Evolutionary conservation across 1,284 basidiomycete species (phyloP).

Genomic region (Sporisorium scitamineum): DNA sequence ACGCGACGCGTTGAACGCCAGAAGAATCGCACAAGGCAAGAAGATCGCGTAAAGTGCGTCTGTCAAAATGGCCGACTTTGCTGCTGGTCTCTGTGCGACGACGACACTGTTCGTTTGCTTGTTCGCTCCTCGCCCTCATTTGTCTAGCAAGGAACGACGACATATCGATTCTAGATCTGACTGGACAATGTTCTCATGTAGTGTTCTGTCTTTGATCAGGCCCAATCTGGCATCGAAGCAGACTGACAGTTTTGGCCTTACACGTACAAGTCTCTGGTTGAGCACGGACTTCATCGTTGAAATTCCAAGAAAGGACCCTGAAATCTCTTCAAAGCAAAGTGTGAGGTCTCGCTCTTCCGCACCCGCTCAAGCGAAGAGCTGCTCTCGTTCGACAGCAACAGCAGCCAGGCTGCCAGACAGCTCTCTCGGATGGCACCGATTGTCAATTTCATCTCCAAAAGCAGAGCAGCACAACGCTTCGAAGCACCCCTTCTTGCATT

Average conservation of each 20-base stretch:
- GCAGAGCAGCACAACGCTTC: neutral
- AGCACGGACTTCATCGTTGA: neutral
- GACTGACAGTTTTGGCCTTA: neutral
- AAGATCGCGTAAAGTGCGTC: slow-evolving; percentile 10
- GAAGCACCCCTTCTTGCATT: neutral
- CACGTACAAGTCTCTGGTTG: neutral
- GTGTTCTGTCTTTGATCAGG: neutral
- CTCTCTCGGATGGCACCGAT: neutral
- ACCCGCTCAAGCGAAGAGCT: neutral
- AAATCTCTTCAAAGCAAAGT: neutral
- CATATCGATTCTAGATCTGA: neutral
- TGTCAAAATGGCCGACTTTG: neutral
- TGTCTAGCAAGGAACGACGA: neutral
- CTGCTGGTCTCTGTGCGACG: neutral
- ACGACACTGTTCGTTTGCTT: no score
- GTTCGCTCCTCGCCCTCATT: neutral
- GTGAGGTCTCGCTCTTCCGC: neutral
- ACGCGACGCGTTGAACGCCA: slow-evolving; percentile 23
- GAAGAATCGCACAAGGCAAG: neutral
- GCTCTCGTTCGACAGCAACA: neutral
- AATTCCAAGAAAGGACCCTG: slow-evolving; percentile 6
- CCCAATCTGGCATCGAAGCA: neutral
- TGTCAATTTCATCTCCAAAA: neutral
- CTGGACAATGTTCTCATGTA: no score
- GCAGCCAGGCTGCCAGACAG: no score